Conservation (phyloP, 2,329 filamentous ascomycete species). For the Clonostachys byssicola region DNA sequence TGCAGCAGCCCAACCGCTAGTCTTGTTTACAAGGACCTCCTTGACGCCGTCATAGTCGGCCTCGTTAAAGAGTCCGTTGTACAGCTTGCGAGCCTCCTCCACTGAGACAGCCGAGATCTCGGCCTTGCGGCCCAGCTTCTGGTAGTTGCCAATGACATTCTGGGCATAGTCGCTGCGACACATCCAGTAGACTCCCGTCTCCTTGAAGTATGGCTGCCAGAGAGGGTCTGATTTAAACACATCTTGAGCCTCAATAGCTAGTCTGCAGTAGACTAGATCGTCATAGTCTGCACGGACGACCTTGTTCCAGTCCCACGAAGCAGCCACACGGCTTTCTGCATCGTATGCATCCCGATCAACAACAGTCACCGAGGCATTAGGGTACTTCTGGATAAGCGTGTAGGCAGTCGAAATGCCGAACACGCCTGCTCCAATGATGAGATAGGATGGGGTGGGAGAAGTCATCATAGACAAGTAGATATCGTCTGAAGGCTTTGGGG, state of each 20-base stretch:
- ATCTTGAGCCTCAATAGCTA: constrained; percentile 63
- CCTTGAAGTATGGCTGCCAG: constrained; percentile 52
- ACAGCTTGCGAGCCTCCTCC: constrained; percentile 42
- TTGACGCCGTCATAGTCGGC: constrained; percentile 56
- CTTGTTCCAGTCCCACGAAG: constrained; percentile 72
- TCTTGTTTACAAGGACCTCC: constrained; percentile 56
- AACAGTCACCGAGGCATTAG: constrained; percentile 46
- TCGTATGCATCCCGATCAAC: constrained; percentile 52
- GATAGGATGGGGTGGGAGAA: constrained; percentile 24
- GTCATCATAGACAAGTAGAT: neutral
- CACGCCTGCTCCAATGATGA: constrained; percentile 62
- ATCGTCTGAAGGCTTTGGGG: neutral
- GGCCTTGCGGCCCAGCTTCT: constrained; percentile 29
- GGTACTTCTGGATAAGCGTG: constrained; percentile 48
- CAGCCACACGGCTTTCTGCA: constrained; percentile 44
- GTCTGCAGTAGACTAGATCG: constrained; percentile 56
- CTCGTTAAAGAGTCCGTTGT: constrained; percentile 53
- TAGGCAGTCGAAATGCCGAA: constrained; percentile 66
- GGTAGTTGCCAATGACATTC: constrained; percentile 49
- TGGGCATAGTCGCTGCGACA: constrained; percentile 44
- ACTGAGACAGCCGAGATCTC: constrained; percentile 38
- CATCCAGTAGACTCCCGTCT: constrained; percentile 55
- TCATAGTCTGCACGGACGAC: constrained; percentile 67
- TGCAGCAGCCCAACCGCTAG: constrained; percentile 61
- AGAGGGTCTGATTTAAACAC: constrained; percentile 54